These are phyloP conservation scores for Anthracocystis panici-leucophaei DNA, from an alignment of 1,284 basidiomycete genomes.

Conservation along the genomic window DNA sequence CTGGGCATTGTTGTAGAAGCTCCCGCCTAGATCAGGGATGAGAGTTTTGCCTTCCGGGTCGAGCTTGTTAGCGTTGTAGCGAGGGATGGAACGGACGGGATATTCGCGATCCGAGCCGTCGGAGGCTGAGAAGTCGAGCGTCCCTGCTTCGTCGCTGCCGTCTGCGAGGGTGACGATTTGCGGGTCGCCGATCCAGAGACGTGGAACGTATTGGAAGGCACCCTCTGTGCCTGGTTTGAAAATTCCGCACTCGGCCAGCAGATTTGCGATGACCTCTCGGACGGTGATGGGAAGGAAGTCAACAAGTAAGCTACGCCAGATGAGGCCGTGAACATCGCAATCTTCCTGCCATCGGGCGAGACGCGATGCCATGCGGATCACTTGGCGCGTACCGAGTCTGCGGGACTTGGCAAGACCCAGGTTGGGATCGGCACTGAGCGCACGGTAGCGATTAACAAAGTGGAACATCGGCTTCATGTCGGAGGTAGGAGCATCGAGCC, in stretches of 20 bases:
- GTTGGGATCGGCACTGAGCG: slow-evolving; percentile 57
- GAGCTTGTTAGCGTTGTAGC: slow-evolving; percentile 58
- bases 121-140: slow-evolving; percentile 49
- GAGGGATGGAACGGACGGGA: slow-evolving; percentile 51
- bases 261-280: slow-evolving; percentile 57
- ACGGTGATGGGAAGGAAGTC: slow-evolving; percentile 70
- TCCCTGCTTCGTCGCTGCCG: slow-evolving; percentile 22
- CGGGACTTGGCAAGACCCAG: slow-evolving; percentile 67
- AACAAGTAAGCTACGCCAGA: slow-evolving; percentile 67
- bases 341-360: slow-evolving; percentile 64
- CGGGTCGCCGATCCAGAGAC: slow-evolving; percentile 43
- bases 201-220: slow-evolving; percentile 56
- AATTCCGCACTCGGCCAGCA: slow-evolving; percentile 63
- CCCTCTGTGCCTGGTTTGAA: slow-evolving; percentile 61
- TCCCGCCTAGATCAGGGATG: slow-evolving; percentile 64
- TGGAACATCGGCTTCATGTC: slow-evolving; percentile 57
- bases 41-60: slow-evolving; percentile 67
- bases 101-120: slow-evolving; percentile 34
- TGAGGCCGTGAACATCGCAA: slow-evolving; percentile 60
- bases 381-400: slow-evolving; percentile 68
- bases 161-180: slow-evolving; percentile 18
- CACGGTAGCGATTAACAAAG: slow-evolving; percentile 67
- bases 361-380: slow-evolving; percentile 68
- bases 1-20: slow-evolving; percentile 69
- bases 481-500: slow-evolving; percentile 20